Evolutionary conservation across 2,329 filamentous ascomycete genomes (phyloP), one percentile per base, ranked within the genome.

Genomic region (Curvularia hawaiiensis): DNA sequence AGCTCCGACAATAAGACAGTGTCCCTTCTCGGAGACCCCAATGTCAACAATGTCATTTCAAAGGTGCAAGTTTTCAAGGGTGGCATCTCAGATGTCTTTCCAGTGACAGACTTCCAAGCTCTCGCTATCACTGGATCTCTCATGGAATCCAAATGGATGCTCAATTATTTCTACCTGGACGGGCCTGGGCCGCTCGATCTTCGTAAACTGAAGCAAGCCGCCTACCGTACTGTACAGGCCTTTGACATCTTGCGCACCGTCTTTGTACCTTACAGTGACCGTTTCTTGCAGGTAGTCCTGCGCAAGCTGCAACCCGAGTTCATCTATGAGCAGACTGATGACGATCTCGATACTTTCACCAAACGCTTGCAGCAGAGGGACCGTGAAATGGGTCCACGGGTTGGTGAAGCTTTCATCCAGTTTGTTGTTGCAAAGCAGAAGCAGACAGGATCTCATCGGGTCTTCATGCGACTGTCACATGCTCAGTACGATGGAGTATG

Each of bases 11-110:
- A 54, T 28, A 73, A 71, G 30, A 69, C 71, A 0, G 51, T 74
- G 12, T 74, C 71, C 22, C 60, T 74, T 9, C 64, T 74, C 6
- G 71, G 72, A 28, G 70, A 72, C 45, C 69, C 70, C 2, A 73
- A 70, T 40, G 70, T 75, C n/a, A 70, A 74, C 45, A 73, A 66
- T 35, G 67, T 75, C 47, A 72, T 74, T 39, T 71, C 71, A 10
- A 75, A 73, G 50, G 70, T 74, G 9, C 70, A 73, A 35, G 70
- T 74, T 14, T 74, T 73, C 63, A 72, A 72, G 46, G 72, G 71
- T 31, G 70, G 71, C 30, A 74, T 75, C n/a, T 67, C 66, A 9
- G 71, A 72, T 50, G 65, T 75, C 4, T 58, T 73, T 24, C 71
- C 71, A 5, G 69, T 73, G 0, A 75, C 72, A 3, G 71, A 75